Percentiles rank a stretch among this genome's conserved stretches.
These are phyloP conservation scores for Colletotrichum lindemuthianum DNA, from an alignment of 2,329 filamentous ascomycete species.

Conservation along the genomic window DNA sequence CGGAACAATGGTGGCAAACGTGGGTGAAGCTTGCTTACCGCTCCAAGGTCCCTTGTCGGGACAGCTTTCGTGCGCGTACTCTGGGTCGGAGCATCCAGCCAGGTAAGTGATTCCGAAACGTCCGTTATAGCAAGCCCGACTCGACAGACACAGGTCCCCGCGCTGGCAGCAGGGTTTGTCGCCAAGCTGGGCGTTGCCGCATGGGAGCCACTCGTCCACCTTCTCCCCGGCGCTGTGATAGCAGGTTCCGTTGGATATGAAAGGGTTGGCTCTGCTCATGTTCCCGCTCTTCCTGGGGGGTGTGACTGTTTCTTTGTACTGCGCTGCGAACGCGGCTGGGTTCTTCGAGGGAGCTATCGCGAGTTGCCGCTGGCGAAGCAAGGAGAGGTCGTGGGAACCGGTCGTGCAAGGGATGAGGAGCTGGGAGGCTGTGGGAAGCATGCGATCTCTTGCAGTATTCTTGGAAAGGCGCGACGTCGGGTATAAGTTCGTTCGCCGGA, in stretches of 20 bases:
- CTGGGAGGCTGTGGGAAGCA: constrained; percentile 7
- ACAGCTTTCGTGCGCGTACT: constrained; percentile 45
- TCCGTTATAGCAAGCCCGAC: constrained; percentile 41
- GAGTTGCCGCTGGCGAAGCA: background rate
- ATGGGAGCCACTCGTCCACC: constrained; percentile 43
- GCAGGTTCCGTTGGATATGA: constrained; percentile 48
- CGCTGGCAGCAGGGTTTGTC: constrained; percentile 45
- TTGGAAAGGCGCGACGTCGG: background rate
- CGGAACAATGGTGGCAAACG: background rate
- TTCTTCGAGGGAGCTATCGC: background rate
- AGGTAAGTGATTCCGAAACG: constrained; percentile 47
- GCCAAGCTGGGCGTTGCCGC: constrained; percentile 46
- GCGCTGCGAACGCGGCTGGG: background rate
- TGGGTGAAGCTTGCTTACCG: no score
- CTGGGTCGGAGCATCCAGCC: constrained; percentile 48
- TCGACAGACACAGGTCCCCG: constrained; percentile 46
- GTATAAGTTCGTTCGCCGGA: constrained; percentile 12
- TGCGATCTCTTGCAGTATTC: constrained; percentile 13
- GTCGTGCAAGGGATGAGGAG: background rate
- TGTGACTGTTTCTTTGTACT: background rate
- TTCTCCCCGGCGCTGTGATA: constrained; percentile 38
- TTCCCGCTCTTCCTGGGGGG: background rate
- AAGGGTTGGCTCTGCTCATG: constrained; percentile 38
- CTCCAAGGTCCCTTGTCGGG: constrained; percentile 43
- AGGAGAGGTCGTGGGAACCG: background rate